phyloP scores from a whole-genome alignment of 116 monocot species.

The Zostera marina region DNA sequence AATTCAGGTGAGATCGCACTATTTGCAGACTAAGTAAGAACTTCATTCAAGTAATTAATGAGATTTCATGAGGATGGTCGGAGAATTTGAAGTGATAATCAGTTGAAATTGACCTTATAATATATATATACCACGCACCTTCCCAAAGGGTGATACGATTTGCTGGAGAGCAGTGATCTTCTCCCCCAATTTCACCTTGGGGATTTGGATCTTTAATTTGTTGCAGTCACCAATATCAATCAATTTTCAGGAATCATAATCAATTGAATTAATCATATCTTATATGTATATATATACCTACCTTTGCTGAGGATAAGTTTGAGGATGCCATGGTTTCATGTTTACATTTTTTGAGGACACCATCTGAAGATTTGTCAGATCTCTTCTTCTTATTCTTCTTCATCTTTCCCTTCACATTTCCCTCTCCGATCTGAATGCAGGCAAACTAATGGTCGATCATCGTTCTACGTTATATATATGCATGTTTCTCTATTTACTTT shows the following conservation, averaged over 20 bases:
- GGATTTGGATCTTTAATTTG: slow-evolving; percentile 47
- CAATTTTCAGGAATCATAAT: too few species aligned
- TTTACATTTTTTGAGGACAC: slow-evolving; percentile 51
- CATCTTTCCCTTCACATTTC: slow-evolving; percentile 32
- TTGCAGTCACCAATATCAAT: too few species aligned
- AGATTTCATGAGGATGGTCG: too few species aligned
- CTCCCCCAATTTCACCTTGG: slow-evolving; percentile 72
- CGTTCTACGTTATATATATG: too few species aligned
- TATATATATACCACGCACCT: slow-evolving; percentile 20
- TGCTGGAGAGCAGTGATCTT: slow-evolving; percentile 80
- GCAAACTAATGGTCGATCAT: too few species aligned
- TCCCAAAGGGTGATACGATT: slow-evolving; percentile 94
- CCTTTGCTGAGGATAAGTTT: slow-evolving; percentile 29
- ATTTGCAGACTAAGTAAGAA: too few species aligned
- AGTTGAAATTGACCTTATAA: too few species aligned
- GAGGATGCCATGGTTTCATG: slow-evolving; percentile 43
- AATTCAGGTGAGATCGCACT: too few species aligned
- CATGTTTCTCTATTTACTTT: too few species aligned
- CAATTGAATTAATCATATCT: too few species aligned
- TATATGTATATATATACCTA: not conserved
- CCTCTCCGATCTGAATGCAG: slow-evolving; percentile 21
- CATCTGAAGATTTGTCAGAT: slow-evolving; percentile 43
- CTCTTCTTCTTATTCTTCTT: slow-evolving; percentile 81
- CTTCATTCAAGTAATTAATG: too few species aligned
- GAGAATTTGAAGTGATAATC: too few species aligned